Evolutionary conservation across 805 yeast species (phyloP).

Genomic region (Pichia ethanolica): DNA sequence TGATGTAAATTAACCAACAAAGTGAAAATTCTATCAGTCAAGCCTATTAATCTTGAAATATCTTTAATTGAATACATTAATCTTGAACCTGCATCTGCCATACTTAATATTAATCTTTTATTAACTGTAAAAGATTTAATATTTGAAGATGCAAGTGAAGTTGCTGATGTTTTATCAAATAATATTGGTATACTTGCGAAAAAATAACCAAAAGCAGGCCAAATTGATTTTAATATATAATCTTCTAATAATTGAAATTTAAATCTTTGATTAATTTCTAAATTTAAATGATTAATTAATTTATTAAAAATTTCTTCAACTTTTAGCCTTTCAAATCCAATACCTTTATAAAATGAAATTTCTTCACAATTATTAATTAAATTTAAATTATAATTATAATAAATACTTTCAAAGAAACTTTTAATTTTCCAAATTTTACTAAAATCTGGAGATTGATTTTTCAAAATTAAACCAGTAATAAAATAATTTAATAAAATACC

Average conservation of each 20-base stretch:
- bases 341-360: slow-evolving; percentile 89
- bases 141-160: slow-evolving; percentile 30
- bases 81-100: slow-evolving; percentile 93
- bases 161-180: slow-evolving; percentile 29
- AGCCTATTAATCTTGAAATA: slow-evolving; percentile 83
- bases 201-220: slow-evolving; percentile 94
- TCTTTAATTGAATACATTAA: slow-evolving; percentile 93
- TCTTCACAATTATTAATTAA: slow-evolving; percentile 87
- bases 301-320: slow-evolving; percentile 50
- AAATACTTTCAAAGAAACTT: slow-evolving; percentile 80
- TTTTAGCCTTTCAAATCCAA: slow-evolving; percentile 64
- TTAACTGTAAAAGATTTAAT: slow-evolving; percentile 88
- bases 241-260: slow-evolving; percentile 73
- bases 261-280: slow-evolving; percentile 50
- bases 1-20: slow-evolving; percentile 72
- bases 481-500: slow-evolving; percentile 81
- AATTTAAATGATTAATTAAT: slow-evolving; percentile 32
- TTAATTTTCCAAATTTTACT: slow-evolving; percentile 67
- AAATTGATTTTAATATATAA: slow-evolving; percentile 78
- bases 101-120: slow-evolving; percentile 79
- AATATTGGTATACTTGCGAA: slow-evolving; percentile 88
- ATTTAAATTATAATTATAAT: slow-evolving; percentile 78
- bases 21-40: slow-evolving; percentile 77
- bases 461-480: slow-evolving; percentile 67
- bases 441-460: slow-evolving; percentile 74